Evolutionary conservation across 352 stramenopile genomes (phyloP).

Genomic region (Globisporangium iwayamae): DNA sequence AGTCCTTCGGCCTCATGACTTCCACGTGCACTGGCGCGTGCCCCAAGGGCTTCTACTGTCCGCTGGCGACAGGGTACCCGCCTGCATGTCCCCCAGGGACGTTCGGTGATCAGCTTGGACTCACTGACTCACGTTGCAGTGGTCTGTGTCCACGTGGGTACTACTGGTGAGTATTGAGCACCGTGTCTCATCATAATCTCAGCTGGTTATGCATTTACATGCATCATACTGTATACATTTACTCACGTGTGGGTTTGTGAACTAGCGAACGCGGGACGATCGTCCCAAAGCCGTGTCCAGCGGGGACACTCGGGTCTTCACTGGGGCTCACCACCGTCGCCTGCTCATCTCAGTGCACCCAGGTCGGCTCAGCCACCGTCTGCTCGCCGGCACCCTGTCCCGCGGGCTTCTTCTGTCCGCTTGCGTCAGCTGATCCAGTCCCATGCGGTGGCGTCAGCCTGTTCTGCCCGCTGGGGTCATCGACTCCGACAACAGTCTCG

Average conservation of each 20-base stretch:
- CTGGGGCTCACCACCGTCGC: slow-evolving; percentile 36
- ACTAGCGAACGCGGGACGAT: slow-evolving; percentile 34
- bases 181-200: too few species aligned
- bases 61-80: slow-evolving; percentile 37
- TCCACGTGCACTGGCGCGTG: slow-evolving; percentile 39
- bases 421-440: slow-evolving; percentile 25
- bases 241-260: background rate
- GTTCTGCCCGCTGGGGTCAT: slow-evolving; percentile 54
- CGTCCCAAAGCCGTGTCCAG: slow-evolving; percentile 35
- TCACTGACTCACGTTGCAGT: slow-evolving; percentile 36
- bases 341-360: slow-evolving; percentile 45
- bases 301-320: slow-evolving; percentile 36
- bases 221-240: background rate
- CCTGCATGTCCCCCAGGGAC: slow-evolving; percentile 47
- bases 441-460: slow-evolving; percentile 34
- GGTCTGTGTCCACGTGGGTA: slow-evolving; percentile 44
- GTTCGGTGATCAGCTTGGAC: slow-evolving; percentile 30
- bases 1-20: slow-evolving; percentile 26
- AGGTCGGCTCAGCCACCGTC: slow-evolving; percentile 11
- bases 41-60: slow-evolving; percentile 54
- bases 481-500: slow-evolving; percentile 27
- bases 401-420: slow-evolving; percentile 53
- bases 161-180: slow-evolving; percentile 43
- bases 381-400: slow-evolving; percentile 53
- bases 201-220: too few species aligned